Base-by-base conservation (phyloP, 2,329 filamentous ascomycete genomes). In the Chaetothyriales sp. region DNA sequence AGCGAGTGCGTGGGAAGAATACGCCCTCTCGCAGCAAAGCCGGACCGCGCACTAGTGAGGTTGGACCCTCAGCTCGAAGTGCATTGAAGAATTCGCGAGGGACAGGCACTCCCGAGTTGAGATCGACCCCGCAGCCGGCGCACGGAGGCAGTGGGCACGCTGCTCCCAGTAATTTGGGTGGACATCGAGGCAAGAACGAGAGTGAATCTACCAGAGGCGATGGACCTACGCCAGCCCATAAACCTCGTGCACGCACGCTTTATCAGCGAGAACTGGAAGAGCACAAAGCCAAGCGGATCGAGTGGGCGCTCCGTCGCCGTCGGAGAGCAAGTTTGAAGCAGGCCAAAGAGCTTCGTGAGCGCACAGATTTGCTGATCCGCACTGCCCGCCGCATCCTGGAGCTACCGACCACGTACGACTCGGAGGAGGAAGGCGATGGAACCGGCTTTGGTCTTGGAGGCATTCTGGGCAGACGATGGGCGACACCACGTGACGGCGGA, bases 181-280 rank as follows among this genome's bases (percentile, higher is more conserved):
- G 46, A 12, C 50, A 55, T 45, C 54, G 52, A 9, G 32, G 44
- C 43, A 51, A 51, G 22, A 51, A 49, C 12, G 53, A 54, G 43
- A 44, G 44, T 32, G 51, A 55, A 48, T 39, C 47, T 22, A 43
- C 59, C 61, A 1, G 64, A 66, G 50, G 59, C 64, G 18, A 61
- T 63, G 26, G 59, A 62, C 47, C 58, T 59, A 18, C 62, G 63
- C 47, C 59, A 54, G 39, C 49, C 57, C 49, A 62, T 43, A 69
- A 71, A 10, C 68, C 70, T 12, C 66, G 71, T 18, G 71, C 71
- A 8, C 63, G 73, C 43, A 74, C 71, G 2, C 70, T 73, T 48
- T 72, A 74, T 50, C 71, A 74, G 51, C 63, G 72, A 48, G 71
- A 72, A 19, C 66, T 74, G 4, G 70, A 73, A 53, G 68, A 72